A percentile compares a stretch with the other conserved stretches of the same genome.
Evolutionary conservation across 306 rosid genomes (phyloP).

Genomic region (Lagenaria siceraria): DNA sequence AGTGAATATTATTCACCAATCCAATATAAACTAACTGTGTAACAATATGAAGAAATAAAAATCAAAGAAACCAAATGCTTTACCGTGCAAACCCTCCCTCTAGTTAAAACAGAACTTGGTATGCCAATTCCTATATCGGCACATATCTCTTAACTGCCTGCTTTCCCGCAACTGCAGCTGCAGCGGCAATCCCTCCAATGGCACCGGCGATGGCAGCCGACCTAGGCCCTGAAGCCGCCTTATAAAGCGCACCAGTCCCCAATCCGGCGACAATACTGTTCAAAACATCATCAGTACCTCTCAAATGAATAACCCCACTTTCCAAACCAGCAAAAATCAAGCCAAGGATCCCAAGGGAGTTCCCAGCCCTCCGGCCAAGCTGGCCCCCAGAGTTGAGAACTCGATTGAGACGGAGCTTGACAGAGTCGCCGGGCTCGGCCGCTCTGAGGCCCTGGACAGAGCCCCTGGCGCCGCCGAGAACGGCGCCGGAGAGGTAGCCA

Average conservation of each 20-base stretch:
- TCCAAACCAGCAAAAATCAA: conserved; percentile 48
- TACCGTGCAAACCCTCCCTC: not conserved
- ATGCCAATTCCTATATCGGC: conserved; percentile 19
- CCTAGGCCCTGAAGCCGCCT: conserved; percentile 46
- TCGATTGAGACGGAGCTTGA: conserved; percentile 48
- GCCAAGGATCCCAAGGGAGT: conserved; percentile 46
- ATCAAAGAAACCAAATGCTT: not conserved
- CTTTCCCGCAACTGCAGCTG: conserved; percentile 45
- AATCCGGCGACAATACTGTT: conserved; percentile 53
- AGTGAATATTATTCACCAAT: not conserved
- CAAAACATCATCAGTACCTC: conserved; percentile 41
- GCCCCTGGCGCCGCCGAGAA: conserved; percentile 37
- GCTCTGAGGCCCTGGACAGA: conserved; percentile 33
- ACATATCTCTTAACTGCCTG: conserved; percentile 46
- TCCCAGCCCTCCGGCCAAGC: conserved; percentile 33
- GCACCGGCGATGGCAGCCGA: conserved; percentile 67
- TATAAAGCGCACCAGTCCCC: conserved; percentile 53
- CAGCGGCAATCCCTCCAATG: conserved; percentile 51
- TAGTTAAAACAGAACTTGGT: not conserved
- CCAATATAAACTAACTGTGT: not conserved
- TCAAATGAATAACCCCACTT: conserved; percentile 23
- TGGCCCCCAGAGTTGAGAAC: conserved; percentile 59
- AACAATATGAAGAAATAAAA: not conserved
- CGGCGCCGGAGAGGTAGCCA: conserved; percentile 49
- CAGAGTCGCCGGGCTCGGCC: conserved; percentile 41